Conservation (phyloP, 208 protist genomes). For the Leishmania braziliensis region DNA sequence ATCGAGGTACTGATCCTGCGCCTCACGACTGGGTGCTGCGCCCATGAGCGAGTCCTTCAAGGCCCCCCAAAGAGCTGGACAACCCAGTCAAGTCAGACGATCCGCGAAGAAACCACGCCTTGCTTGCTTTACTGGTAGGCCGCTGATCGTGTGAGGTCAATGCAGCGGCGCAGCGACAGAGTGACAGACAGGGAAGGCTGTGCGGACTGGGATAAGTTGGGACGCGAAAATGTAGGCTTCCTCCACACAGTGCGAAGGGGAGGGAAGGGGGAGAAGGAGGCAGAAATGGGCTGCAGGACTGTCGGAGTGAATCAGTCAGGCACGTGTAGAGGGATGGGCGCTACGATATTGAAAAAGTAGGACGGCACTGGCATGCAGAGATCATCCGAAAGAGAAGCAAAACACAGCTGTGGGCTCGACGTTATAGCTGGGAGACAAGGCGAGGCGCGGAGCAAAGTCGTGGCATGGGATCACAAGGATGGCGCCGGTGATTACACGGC, state of each 20-base stretch:
- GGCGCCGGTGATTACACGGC: background rate
- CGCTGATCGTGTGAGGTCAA: background rate
- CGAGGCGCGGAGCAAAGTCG: background rate
- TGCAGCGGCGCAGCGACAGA: background rate
- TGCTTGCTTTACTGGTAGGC: background rate
- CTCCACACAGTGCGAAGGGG: background rate
- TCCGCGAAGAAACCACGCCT: background rate
- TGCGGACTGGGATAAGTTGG: background rate
- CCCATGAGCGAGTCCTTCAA: constrained; percentile 8
- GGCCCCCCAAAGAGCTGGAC: background rate
- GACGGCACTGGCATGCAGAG: background rate
- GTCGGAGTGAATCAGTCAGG: background rate
- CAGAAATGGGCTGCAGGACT: background rate
- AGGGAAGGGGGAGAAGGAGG: background rate
- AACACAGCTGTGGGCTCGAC: background rate
- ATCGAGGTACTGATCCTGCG: constrained; percentile 11
- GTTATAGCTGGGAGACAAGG: background rate
- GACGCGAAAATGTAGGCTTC: background rate
- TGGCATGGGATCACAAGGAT: background rate
- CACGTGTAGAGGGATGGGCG: background rate
- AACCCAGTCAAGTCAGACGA: background rate
- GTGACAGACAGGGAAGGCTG: background rate
- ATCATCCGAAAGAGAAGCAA: background rate
- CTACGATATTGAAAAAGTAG: background rate
- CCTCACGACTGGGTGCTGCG: constrained; percentile 15